Base-by-base conservation (phyloP, 129 eudicot genomes). In the Lactuca sativa region DNA sequence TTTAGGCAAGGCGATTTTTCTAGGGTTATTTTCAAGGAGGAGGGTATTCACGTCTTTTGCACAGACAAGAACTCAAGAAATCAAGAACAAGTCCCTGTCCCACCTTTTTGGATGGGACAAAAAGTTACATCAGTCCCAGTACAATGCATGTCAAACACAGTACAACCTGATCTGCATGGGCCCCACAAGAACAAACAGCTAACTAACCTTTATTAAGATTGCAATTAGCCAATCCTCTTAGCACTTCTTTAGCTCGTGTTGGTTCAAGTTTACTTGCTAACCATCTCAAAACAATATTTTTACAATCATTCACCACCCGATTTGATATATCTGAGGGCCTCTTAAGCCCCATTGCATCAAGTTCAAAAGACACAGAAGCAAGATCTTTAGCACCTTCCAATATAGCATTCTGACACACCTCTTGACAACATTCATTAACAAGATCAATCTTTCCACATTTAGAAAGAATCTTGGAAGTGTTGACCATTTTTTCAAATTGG, bases 151-250 rank as follows among this genome's bases (percentile, higher is more conserved):
- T 25, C 30, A 25, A 25, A 25, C 30, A 25, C 30, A 25, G 30
- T 25, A 25, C 30, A 25, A 25, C 30, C 30, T 66, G 56, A 66
- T 47, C 13, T 30, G 30, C 12, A 58, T 58, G 7, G 12, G 63
- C 36, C 63, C 13, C 18, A 66, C 36, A 64, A 32, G 59, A 18
- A 64, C 30, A 66, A 56, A 36, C 9, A 18, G 25, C 31, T 2
- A 15, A 58, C 82, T 84, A 18, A 93, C 98, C 98, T 85, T 93
- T 89, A 74, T 93, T 93, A 52, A 85, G 87, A 16, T 88, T 93
- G 95, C 98, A 93, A 72, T 90, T 93, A 15, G 97, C 85, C 59
- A 93, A 78, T 62, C 98, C 98, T 76, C 96, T 70, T 66, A 93
- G 85, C 64, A 89, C 92, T 59, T 85, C 91, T 70, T 89, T 93